Base-by-base conservation (phyloP, 2,329 filamentous ascomycete species). In the Nigrospora osmanthi region DNA sequence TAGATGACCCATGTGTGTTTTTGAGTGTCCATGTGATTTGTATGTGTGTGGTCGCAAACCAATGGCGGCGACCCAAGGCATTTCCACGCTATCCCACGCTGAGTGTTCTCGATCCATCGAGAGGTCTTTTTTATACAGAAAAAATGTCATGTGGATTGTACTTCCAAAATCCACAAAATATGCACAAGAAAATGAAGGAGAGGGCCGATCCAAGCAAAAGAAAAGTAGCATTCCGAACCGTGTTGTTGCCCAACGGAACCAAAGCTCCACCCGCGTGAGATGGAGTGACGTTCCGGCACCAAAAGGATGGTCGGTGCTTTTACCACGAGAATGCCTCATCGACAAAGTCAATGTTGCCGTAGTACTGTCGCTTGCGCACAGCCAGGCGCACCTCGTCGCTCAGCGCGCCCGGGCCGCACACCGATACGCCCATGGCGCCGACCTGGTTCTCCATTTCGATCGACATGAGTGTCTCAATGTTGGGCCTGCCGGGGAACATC, bases 401-500 rank as follows among this genome's bases (percentile, higher is more conserved):
- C 43, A 91, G 69, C 11, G 78, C 74, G 43, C 86, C 86, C 4
- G 83, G 83, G 13, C 87, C 87, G 56, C 86, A 90, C 3, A 89
- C 85, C 14, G 76, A 77, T 13, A 90, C 81, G 32, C 79, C 85
- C 70, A 88, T 82, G 30, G 84, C 80, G 47, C 85, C 85, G 40
- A 89, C 70, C 56, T 87, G 84, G 56, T 79, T 75, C 65, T 86
- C 81, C 69, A 87, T 82, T 70, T 89, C 85, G 56, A 81, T 80
- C 45, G 81, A 76, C 48, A 90, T 69, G 14, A 90, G 70, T 1
- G 83, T 85, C 51, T 83, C 76, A 43, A 88, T 81, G 60, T 89
- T 87, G 15, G 85, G 85, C 54, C 85, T 74, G 14, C 86, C 86
- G 5, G 86, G 86, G 72, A 89, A 89, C 86, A 90, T 90, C 61